Evolutionary conservation across 2,329 filamentous ascomycete genomes (phyloP).

Genomic region (Xylariaceae sp.): DNA sequence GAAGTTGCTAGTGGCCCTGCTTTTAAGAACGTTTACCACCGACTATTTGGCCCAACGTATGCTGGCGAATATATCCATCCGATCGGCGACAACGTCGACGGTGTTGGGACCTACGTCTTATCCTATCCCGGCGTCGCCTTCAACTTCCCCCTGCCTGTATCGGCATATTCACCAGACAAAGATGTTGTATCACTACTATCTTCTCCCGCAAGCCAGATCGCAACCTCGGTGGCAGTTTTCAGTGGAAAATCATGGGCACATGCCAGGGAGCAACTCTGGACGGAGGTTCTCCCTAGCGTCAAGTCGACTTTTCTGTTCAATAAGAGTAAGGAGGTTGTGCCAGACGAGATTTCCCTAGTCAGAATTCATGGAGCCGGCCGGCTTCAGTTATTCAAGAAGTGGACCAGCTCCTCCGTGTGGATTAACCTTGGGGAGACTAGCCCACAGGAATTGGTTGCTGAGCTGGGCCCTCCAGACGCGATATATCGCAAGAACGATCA

Average conservation of each 20-base stretch:
- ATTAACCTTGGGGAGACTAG: conserved; percentile 82
- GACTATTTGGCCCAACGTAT: conserved; percentile 89
- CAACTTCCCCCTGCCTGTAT: conserved; percentile 73
- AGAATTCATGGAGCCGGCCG: conserved; percentile 73
- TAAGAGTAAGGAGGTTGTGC: conserved; percentile 72
- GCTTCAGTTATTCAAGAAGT: conserved; percentile 72
- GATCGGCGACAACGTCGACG: conserved; percentile 43
- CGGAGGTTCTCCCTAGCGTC: conserved; percentile 66
- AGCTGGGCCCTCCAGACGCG: conserved; percentile 87
- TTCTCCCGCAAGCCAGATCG: conserved; percentile 69
- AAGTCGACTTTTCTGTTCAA: conserved; percentile 65
- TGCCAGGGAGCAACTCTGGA: conserved; percentile 72
- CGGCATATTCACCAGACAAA: conserved; percentile 68
- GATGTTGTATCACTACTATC: conserved; percentile 86
- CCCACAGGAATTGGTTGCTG: conserved; percentile 84
- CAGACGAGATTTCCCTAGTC: conserved; percentile 82
- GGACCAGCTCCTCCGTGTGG: conserved; percentile 61
- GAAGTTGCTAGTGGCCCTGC: conserved; percentile 57
- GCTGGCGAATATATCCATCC: conserved; percentile 85
- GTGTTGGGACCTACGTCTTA: conserved; percentile 74
- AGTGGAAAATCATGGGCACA: conserved; percentile 87
- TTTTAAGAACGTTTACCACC: conserved; percentile 87
- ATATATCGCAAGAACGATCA: conserved; percentile 91
- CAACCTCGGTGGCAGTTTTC: conserved; percentile 86
- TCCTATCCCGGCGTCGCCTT: conserved; percentile 95